phyloP scores from a whole-genome alignment of 1,284 basidiomycete genomes.

The Ceratobasidium sp. region DNA sequence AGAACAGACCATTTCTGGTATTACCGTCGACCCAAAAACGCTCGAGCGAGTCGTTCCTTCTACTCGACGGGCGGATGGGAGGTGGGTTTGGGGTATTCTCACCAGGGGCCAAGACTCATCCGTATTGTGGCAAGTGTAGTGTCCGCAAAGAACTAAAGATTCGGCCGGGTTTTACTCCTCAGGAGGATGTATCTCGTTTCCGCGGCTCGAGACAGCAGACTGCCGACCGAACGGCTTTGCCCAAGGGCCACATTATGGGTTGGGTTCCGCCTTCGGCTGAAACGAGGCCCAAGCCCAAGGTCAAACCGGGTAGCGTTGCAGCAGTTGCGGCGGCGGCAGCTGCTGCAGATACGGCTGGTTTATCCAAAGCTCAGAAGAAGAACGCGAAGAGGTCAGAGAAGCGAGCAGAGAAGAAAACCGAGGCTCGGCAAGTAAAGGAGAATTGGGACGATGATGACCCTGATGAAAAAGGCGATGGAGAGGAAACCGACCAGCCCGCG shows the following conservation, averaged over 20 bases:
- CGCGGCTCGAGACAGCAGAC: conserved; percentile 78
- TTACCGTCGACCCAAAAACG: conserved; percentile 82
- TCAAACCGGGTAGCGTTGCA: conserved; percentile 30
- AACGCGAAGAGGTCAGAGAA: conserved; percentile 79
- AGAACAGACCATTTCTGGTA: conserved; percentile 77
- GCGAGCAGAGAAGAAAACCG: conserved; percentile 63
- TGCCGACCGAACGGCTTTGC: conserved; percentile 69
- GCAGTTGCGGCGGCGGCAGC: conserved; percentile 36
- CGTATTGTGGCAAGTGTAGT: conserved; percentile 58
- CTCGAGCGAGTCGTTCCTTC: conserved; percentile 90
- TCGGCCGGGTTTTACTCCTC: conserved; percentile 92
- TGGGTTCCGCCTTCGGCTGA: conserved; percentile 73
- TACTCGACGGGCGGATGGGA: conserved; percentile 84
- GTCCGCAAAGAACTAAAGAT: conserved; percentile 91
- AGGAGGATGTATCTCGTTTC: conserved; percentile 90
- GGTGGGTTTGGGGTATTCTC: conserved; percentile 66
- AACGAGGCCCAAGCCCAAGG: conserved; percentile 51
- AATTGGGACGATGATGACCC: conserved; percentile 83
- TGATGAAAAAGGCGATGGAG: conserved; percentile 52
- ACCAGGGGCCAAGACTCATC: conserved; percentile 1
- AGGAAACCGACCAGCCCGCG: not conserved
- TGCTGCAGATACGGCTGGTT: conserved; percentile 41
- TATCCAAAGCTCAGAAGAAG: conserved; percentile 72
- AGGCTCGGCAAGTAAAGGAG: conserved; percentile 64
- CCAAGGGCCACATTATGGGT: conserved; percentile 81